Percentiles rank a stretch among this genome's conserved stretches.
phyloP scores from a whole-genome alignment of 177 flowering plant species.

The Vitis hybrid region DNA sequence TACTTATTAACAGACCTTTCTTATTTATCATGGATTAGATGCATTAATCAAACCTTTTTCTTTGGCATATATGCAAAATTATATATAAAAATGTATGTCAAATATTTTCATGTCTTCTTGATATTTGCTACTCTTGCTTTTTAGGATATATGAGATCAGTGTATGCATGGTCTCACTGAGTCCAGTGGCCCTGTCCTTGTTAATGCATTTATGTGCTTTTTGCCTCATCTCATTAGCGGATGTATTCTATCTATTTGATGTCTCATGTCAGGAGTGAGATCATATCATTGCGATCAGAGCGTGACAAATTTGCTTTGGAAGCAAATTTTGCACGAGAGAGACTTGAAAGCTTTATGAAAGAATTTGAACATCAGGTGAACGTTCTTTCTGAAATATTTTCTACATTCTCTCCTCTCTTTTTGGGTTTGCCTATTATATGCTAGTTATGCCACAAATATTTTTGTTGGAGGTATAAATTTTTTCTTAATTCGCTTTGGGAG shows the following conservation, averaged over 20 bases:
- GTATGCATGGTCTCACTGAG: no score
- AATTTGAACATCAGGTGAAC: conserved; percentile 76
- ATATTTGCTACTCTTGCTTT: no score
- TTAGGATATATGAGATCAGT: no score
- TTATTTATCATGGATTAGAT: no score
- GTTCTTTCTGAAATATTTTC: neutral
- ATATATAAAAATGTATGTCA: no score
- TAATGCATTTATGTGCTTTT: neutral
- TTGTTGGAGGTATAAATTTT: neutral
- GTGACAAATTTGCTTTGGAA: conserved; percentile 79
- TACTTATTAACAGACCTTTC: no score
- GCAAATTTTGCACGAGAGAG: conserved; percentile 73
- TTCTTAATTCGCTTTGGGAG: no score
- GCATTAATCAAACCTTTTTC: no score
- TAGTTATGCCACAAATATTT: neutral
- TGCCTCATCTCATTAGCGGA: conserved; percentile 1
- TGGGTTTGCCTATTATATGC: neutral
- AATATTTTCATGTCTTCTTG: no score
- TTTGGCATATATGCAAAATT: no score
- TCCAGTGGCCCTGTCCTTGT: no score
- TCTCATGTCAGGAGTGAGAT: conserved; percentile 52
- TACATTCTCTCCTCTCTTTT: neutral
- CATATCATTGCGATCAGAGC: conserved; percentile 56
- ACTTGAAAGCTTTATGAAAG: conserved; percentile 71
- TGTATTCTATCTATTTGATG: neutral